Evolutionary conservation across 345 rosid species (phyloP), one percentile per base, ranked within the genome.

Genomic region (Brassica cretica): DNA sequence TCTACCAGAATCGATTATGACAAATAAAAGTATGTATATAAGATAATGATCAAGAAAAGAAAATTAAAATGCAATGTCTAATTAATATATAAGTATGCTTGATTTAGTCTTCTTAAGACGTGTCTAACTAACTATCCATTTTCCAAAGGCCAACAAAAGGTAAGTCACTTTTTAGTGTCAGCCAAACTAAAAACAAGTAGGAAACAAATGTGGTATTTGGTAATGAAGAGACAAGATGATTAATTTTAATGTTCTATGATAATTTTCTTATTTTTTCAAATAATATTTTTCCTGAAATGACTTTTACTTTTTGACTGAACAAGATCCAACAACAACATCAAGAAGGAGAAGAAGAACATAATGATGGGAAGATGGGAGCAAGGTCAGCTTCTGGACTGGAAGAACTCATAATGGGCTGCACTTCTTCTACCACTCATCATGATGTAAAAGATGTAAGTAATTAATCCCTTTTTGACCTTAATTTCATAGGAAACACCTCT

Each of bases 361-460:
- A 90, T 83, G 73, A 86, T 56, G 76, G 71, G 75, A 80, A 80
- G 67, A 75, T 75, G 67, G 82, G 82, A 80, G 90, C 93, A 76
- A 91, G 98, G 87, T 86, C 97, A 81, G 94, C 94, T 35, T 85
- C 98, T 72, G 99, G 98, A 75, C 84, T 95, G 86, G 99, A 95
- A 75, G 99, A 95, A 85, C 86, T 95, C 78, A 95, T 95, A 72
- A 91, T 95, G 99, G 96, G 98, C 5, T 95, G 98, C 93, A 88
- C 98, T 80, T 89, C 98, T 16, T 72, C 89, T 83, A 56, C 76
- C 60, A 63, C 82, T 80, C 82, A 80, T 80, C 79, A 74, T 80
- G 89, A 90, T 83, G 87, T 80, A 44, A 95, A 93, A 89, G 93
- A 91, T 85, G 99, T 95, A 82, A 91, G 82, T 80, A 37, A 79